Percentiles rank a stretch among this genome's conserved stretches.
These are phyloP conservation scores for Hondaea fermentalgiana DNA, from an alignment of 108 stramenopile species.

Conservation along the genomic window DNA sequence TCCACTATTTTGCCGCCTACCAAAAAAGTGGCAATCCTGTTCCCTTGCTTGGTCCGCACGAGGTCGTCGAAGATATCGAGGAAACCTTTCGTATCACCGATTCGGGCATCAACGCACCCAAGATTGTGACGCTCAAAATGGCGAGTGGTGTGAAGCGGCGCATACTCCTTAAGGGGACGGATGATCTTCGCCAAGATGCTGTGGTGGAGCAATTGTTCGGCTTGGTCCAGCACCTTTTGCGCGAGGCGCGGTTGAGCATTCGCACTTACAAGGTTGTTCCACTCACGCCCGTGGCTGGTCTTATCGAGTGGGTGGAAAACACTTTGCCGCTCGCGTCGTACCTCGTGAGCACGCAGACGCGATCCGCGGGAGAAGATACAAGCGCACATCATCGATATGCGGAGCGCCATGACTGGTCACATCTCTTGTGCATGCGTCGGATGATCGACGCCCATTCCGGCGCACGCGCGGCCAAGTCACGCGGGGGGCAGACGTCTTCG, in stretches of 20 bases:
- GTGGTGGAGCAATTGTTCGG: slow-evolving; percentile 92
- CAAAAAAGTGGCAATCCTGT: neutral
- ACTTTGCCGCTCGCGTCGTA: slow-evolving; percentile 65
- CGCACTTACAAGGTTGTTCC: slow-evolving; percentile 80
- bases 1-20: neutral
- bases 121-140: neutral
- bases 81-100: neutral
- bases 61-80: neutral
- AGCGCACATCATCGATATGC: slow-evolving; percentile 39
- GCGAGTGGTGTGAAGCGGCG: neutral
- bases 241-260: slow-evolving; percentile 42
- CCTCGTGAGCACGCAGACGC: slow-evolving; percentile 21
- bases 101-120: neutral
- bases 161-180: slow-evolving; percentile 32
- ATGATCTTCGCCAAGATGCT: slow-evolving; percentile 93
- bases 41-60: neutral
- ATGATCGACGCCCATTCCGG: slow-evolving; percentile 30
- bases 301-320: slow-evolving; percentile 90
- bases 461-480: too few species aligned
- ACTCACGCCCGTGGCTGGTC: slow-evolving; percentile 72
- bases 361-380: neutral
- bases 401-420: neutral
- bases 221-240: slow-evolving; percentile 72
- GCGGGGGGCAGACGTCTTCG: neutral
- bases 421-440: slow-evolving; percentile 46